Evolutionary conservation across 73 alveolate genomes (phyloP).

Genomic region (Paramecium octaurelia): DNA sequence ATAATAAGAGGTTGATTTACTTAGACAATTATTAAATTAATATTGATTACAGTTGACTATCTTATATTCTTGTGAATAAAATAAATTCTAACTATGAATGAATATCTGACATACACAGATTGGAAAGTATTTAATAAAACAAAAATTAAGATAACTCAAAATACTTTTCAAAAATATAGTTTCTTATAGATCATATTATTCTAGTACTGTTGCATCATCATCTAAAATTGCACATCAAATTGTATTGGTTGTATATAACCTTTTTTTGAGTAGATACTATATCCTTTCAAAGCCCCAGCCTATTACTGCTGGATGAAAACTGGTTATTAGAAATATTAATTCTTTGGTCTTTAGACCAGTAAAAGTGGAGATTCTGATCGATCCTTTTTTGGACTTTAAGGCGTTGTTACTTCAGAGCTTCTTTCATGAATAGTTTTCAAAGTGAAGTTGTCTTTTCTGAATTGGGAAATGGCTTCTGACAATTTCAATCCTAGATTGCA

Average conservation of each 20-base stretch:
- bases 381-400: not conserved
- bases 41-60: not conserved
- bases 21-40: not conserved
- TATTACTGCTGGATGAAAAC: not conserved
- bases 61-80: not conserved
- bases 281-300: not conserved
- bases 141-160: not conserved
- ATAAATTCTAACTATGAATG: not conserved
- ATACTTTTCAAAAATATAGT: not conserved
- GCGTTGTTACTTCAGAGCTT: not conserved
- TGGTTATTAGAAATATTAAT: not conserved
- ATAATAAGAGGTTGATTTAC: not conserved
- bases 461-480: not conserved
- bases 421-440: constrained; percentile 3
- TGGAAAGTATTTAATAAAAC: not conserved
- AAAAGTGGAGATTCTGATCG: not conserved
- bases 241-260: not conserved
- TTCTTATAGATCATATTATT: not conserved
- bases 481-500: not conserved
- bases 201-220: not conserved
- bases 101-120: not conserved
- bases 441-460: not conserved
- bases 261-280: constrained; percentile 2
- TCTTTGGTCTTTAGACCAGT: not conserved
- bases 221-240: not conserved